Evolutionary conservation across 805 yeast species (phyloP).

Genomic region (Teunomyces funiuensis): DNA sequence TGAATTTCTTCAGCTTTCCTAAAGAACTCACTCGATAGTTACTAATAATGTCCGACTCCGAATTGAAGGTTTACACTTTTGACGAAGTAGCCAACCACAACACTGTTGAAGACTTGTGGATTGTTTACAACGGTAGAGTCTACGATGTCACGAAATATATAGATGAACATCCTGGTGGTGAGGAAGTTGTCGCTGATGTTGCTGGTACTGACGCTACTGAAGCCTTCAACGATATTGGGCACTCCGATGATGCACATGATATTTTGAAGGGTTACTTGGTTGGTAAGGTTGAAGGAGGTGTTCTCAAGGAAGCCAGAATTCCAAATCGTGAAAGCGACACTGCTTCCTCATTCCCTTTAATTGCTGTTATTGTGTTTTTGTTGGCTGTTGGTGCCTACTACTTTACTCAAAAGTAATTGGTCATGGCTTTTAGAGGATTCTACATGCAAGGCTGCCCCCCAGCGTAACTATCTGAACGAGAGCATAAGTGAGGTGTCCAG

Average conservation of each 20-base stretch:
- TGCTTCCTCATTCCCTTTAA: slow-evolving; percentile 25
- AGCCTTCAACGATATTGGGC: slow-evolving; percentile 79
- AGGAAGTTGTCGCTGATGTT: slow-evolving; percentile 43
- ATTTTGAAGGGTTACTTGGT: slow-evolving; percentile 64
- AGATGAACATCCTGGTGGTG: slow-evolving; percentile 51
- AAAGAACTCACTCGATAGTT: background rate
- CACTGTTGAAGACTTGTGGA: slow-evolving; percentile 42
- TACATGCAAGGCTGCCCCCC: background rate
- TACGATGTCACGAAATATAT: slow-evolving; percentile 43
- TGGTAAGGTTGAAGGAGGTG: slow-evolving; percentile 76
- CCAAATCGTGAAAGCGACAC: slow-evolving; percentile 17
- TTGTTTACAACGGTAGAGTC: slow-evolving; percentile 44
- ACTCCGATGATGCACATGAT: slow-evolving; percentile 92
- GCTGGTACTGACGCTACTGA: slow-evolving; percentile 48
- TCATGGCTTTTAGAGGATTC: background rate
- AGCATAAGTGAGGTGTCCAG: background rate
- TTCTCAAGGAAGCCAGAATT: slow-evolving; percentile 29
- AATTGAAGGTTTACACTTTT: slow-evolving; percentile 49
- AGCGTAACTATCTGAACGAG: no score
- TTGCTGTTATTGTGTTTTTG: slow-evolving; percentile 36
- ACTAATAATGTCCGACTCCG: slow-evolving; percentile 10
- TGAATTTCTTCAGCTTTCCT: background rate
- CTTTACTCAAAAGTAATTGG: slow-evolving; percentile 21
- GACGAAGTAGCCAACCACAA: slow-evolving; percentile 49
- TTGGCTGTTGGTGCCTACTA: slow-evolving; percentile 47